These are phyloP conservation scores for Flaveria trinervia DNA, from an alignment of 129 eudicot species.

Conservation along the genomic window DNA sequence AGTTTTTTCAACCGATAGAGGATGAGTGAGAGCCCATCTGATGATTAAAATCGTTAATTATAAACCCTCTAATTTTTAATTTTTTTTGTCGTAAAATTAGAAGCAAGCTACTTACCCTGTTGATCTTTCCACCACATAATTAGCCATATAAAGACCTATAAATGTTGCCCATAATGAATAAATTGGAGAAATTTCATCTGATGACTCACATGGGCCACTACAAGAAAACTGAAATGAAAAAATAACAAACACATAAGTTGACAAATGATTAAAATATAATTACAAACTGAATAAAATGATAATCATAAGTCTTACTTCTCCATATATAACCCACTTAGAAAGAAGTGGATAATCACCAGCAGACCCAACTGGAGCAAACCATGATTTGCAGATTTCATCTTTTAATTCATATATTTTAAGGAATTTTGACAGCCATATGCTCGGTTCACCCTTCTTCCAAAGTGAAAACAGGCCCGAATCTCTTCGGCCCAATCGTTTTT, in stretches of 20 bases:
- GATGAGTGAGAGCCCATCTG: slow-evolving; percentile 99
- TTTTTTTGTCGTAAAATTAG: not conserved
- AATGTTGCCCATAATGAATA: slow-evolving; percentile 99
- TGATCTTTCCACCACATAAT: slow-evolving; percentile 96
- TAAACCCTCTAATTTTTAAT: not conserved
- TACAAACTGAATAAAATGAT: not conserved
- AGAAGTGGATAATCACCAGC: slow-evolving; percentile 92
- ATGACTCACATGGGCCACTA: slow-evolving; percentile 79
- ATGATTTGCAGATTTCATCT: slow-evolving; percentile 89
- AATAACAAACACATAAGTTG: not conserved
- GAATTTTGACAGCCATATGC: slow-evolving; percentile 76
- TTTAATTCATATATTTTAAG: slow-evolving; percentile 78
- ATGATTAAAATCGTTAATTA: slow-evolving; percentile 21
- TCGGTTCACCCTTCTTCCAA: slow-evolving; percentile 84
- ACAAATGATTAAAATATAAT: slow-evolving; percentile 13
- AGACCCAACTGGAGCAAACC: slow-evolving; percentile 99
- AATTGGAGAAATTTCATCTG: slow-evolving; percentile 94
- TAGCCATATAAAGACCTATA: slow-evolving; percentile 96
- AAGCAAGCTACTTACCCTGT: slow-evolving; percentile 64
- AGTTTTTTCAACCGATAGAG: slow-evolving; percentile 73
- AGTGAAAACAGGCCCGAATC: slow-evolving; percentile 67
- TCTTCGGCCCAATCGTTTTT: slow-evolving; percentile 60
- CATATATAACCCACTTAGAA: slow-evolving; percentile 98
- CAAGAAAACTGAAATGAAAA: slow-evolving; percentile 63
- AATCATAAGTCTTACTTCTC: slow-evolving; percentile 63